phyloP scores from a whole-genome alignment of 2,329 filamentous ascomycete genomes.

The Pseudocercospora fijiensis region DNA sequence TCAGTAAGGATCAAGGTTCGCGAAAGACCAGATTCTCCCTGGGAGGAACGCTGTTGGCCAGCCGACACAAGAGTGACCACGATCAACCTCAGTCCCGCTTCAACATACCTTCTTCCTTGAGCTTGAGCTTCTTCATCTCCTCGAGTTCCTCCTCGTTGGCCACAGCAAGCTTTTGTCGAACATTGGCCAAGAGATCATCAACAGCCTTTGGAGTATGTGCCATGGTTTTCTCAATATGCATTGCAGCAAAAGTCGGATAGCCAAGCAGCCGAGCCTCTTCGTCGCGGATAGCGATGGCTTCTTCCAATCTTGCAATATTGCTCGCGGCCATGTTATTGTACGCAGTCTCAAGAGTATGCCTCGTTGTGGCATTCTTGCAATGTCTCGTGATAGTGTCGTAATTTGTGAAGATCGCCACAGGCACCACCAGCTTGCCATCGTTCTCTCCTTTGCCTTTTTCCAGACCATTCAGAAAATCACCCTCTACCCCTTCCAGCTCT shows the following conservation, averaged over 20 bases:
- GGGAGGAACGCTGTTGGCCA: not conserved
- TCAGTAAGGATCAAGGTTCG: not conserved
- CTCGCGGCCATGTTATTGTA: constrained; percentile 76
- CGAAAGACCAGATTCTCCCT: not conserved
- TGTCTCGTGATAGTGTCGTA: constrained; percentile 73
- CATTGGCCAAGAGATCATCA: constrained; percentile 58
- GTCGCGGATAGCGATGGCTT: constrained; percentile 69
- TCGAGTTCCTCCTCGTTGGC: not conserved
- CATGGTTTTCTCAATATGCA: constrained; percentile 77
- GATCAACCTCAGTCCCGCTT: not conserved
- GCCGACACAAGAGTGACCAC: not conserved
- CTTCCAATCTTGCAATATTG: constrained; percentile 69
- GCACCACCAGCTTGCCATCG: constrained; percentile 62
- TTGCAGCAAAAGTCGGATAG: constrained; percentile 71
- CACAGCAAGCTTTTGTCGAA: not conserved
- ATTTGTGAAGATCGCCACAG: constrained; percentile 71
- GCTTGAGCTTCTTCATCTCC: not conserved
- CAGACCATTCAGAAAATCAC: constrained; percentile 62
- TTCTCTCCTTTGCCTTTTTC: constrained; percentile 71
- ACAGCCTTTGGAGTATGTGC: constrained; percentile 70
- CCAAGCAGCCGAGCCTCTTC: constrained; percentile 74
- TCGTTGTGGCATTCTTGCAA: constrained; percentile 64
- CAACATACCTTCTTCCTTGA: not conserved
- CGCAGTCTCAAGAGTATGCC: constrained; percentile 65
- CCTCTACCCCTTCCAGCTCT: constrained; percentile 71